Base-by-base conservation (phyloP, 139 green algal genomes). In the Pleodorina starrii region DNA sequence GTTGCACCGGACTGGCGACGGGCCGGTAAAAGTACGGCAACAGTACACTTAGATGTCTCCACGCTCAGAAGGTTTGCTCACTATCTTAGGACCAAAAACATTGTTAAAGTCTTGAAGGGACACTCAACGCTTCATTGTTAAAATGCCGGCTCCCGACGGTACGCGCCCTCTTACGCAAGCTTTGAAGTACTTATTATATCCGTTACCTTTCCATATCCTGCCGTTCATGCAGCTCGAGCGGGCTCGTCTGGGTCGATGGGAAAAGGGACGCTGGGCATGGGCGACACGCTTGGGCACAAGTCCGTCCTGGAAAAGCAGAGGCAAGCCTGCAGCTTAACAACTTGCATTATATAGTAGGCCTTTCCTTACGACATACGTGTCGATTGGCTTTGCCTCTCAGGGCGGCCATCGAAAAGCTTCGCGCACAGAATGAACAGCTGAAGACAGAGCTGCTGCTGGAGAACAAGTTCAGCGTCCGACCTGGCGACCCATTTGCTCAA, bases 381-480 rank as follows among this genome's bases (percentile, higher is more conserved):
- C n/a, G n/a, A n/a, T n/a, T n/a, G 85, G 25, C 17, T 78, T 89
- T 54, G 38, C 12, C 16, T 36, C 90, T 36, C 90, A 98, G 95
- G 90, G 89, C 94, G 48, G 95, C 96, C 11, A 97, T 98, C 32
- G 94, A 97, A 10, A 97, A 97, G 87, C 92, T 99, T 1, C 89
- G 94, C 0, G 82, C 82, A 0, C 94, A 98, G 80, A 98, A 99
- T 91, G 90, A 94, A 59, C 91, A 94, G 84, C 93, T 99, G 2
- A 98, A 99, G 91, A 95, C 98, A 86, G 96, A 99, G 74, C 85
- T 99, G 83, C 86, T 97, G 74, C 84, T 98, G 43, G 96, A 98
- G 83, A 99, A 98, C 88, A 98, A 97, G 85, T 98, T 97, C 88
- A 97, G 94, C 77, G 94, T 97, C 10, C 90, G 92, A 35, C 95